Percentiles rank a stretch among this genome's conserved stretches.
phyloP scores from a whole-genome alignment of 371 early-diverging fungal genomes.

The Mucor indicus region DNA sequence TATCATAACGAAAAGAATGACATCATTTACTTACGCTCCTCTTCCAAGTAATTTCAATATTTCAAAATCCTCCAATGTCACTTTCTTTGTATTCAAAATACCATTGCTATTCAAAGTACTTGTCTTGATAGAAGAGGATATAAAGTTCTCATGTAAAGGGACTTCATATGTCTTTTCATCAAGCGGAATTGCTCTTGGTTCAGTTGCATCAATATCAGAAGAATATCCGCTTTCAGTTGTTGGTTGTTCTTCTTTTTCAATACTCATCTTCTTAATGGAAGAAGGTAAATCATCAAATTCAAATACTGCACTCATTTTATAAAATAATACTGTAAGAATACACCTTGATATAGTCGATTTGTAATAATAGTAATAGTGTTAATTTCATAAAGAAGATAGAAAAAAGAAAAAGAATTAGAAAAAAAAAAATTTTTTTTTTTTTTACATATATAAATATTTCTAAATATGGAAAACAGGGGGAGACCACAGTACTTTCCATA shows the following conservation, averaged over 20 bases:
- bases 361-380: too few species aligned
- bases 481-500: too few species aligned
- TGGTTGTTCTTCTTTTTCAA: constrained; percentile 4
- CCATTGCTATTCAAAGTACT: constrained; percentile 17
- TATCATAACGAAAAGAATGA: not conserved
- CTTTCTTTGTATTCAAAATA: constrained; percentile 48
- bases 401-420: not conserved
- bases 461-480: not conserved
- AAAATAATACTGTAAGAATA: not conserved
- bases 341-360: too few species aligned
- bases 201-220: constrained; percentile 34
- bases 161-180: constrained; percentile 44
- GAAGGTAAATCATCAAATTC: constrained; percentile 41
- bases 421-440: not conserved
- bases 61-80: constrained; percentile 87
- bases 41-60: constrained; percentile 93
- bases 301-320: constrained; percentile 43
- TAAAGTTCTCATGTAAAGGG: constrained; percentile 26
- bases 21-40: constrained; percentile 56
- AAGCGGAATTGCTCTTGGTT: constrained; percentile 24
- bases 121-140: constrained; percentile 40
- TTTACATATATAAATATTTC: too few species aligned
- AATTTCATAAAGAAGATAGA: not conserved
- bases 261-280: not conserved
- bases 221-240: constrained; percentile 36